Conservation (phyloP, 495 filamentous ascomycete genomes). For the Xylaria intraflava region DNA sequence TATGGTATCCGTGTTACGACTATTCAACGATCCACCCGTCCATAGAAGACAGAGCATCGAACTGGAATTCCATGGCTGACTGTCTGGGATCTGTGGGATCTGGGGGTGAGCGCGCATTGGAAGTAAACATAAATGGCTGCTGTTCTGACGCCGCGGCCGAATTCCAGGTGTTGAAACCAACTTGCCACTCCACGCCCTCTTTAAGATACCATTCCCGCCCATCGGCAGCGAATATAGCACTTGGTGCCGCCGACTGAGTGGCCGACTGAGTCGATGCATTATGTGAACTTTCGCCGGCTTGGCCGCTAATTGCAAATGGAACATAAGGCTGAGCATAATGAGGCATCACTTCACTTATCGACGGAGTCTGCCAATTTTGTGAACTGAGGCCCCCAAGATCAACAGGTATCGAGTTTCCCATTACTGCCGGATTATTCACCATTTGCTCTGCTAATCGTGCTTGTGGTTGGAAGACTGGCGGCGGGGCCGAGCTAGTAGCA, state of each 20-base stretch:
- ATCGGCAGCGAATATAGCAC: slow-evolving; percentile 33
- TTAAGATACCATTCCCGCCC: slow-evolving; percentile 47
- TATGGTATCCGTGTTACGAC: background rate
- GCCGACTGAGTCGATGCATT: background rate
- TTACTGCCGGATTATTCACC: slow-evolving; percentile 13
- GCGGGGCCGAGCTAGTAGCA: slow-evolving; percentile 16
- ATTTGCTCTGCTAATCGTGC: slow-evolving; percentile 8
- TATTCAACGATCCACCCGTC: slow-evolving; percentile 26
- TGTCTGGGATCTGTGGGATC: slow-evolving; percentile 13
- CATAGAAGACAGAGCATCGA: slow-evolving; percentile 21
- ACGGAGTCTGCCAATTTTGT: slow-evolving; percentile 1
- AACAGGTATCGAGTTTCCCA: slow-evolving; percentile 12
- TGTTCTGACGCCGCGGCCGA: slow-evolving; percentile 12
- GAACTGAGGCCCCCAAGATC: slow-evolving; percentile 10
- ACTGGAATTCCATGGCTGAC: slow-evolving; percentile 19
- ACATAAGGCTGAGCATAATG: slow-evolving; percentile 5
- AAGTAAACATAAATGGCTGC: slow-evolving; percentile 23
- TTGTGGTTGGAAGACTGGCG: slow-evolving; percentile 14
- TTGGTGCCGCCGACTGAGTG: slow-evolving; percentile 18
- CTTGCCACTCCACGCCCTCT: slow-evolving; percentile 44
- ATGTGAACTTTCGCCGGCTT: slow-evolving; percentile 4
- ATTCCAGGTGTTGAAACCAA: slow-evolving; percentile 40
- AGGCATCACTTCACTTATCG: slow-evolving; percentile 10
- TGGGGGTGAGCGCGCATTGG: slow-evolving; percentile 12
- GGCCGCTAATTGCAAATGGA: slow-evolving; percentile 1